Conservation (phyloP, 352 stramenopile species). For the Phytophthora nicotianae region DNA sequence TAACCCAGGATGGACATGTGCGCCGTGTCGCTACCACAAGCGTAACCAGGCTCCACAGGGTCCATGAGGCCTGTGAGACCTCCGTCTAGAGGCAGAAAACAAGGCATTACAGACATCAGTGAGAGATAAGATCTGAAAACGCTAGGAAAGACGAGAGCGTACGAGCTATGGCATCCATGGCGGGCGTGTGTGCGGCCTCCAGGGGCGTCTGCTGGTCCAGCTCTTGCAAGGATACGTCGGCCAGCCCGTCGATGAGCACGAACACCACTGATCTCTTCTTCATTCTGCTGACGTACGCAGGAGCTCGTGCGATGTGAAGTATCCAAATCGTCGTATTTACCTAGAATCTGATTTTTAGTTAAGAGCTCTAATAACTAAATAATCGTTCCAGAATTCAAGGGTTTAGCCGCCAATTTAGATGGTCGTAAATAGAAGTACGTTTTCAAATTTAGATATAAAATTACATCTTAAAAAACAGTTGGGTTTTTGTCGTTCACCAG, state of each 20-base stretch:
- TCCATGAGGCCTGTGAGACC: constrained; percentile 87
- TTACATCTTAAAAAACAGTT: too few species aligned
- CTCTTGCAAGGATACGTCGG: constrained; percentile 72
- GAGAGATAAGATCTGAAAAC: neutral
- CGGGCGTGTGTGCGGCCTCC: constrained; percentile 67
- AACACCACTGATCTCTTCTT: constrained; percentile 74
- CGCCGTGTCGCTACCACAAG: constrained; percentile 86
- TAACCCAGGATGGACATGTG: constrained; percentile 92
- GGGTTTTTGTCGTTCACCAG: too few species aligned
- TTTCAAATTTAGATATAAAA: too few species aligned
- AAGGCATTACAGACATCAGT: constrained; percentile 1
- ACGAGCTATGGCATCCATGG: constrained; percentile 88
- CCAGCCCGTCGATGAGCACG: constrained; percentile 88
- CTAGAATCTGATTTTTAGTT: neutral
- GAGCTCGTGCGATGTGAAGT: neutral
- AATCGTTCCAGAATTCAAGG: too few species aligned
- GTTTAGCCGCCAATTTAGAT: neutral
- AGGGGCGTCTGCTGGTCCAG: constrained; percentile 65
- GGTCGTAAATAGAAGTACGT: neutral
- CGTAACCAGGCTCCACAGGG: constrained; percentile 82
- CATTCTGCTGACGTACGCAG: constrained; percentile 27
- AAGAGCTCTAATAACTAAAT: too few species aligned
- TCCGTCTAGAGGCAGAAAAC: constrained; percentile 37
- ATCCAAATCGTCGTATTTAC: neutral
- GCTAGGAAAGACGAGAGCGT: constrained; percentile 13